Conservation (phyloP, 106 monocot genomes). For the Alisma plantagoaquatica region DNA sequence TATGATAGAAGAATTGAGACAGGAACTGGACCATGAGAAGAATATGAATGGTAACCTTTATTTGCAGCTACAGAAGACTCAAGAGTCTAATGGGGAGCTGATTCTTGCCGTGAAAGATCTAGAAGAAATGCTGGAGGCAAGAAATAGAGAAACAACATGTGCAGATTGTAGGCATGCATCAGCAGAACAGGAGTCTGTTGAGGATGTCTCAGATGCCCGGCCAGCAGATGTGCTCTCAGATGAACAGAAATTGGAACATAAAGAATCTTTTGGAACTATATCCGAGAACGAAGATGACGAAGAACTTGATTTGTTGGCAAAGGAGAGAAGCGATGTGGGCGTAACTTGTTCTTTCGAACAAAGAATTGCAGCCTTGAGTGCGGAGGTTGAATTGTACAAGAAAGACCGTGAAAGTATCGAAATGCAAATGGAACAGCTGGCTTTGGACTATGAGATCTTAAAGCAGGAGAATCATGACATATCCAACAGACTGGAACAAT, state of each 20-base stretch:
- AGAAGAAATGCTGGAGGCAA: conserved; percentile 77
- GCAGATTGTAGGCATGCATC: conserved; percentile 1
- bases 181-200: conserved; percentile 10
- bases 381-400: conserved; percentile 69
- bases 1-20: conserved; percentile 64
- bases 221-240: conserved; percentile 1
- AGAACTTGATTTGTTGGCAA: conserved; percentile 43
- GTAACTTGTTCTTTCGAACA: conserved; percentile 35
- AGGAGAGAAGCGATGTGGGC: conserved; percentile 18
- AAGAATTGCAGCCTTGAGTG: conserved; percentile 47
- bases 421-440: conserved; percentile 99
- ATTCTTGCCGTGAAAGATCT: conserved; percentile 81
- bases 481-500: conserved; percentile 66
- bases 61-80: conserved; percentile 70
- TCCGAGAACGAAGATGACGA: conserved; percentile 25
- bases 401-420: conserved; percentile 87
- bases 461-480: conserved; percentile 96
- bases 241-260: neutral
- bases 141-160: conserved; percentile 25
- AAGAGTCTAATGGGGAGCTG: conserved; percentile 80
- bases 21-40: conserved; percentile 74
- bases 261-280: conserved; percentile 19
- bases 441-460: conserved; percentile 91
- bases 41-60: conserved; percentile 57
- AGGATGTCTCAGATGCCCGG: conserved; percentile 13